Conservation (phyloP, 2,329 filamentous ascomycete species). For the Neonectria sp. region DNA sequence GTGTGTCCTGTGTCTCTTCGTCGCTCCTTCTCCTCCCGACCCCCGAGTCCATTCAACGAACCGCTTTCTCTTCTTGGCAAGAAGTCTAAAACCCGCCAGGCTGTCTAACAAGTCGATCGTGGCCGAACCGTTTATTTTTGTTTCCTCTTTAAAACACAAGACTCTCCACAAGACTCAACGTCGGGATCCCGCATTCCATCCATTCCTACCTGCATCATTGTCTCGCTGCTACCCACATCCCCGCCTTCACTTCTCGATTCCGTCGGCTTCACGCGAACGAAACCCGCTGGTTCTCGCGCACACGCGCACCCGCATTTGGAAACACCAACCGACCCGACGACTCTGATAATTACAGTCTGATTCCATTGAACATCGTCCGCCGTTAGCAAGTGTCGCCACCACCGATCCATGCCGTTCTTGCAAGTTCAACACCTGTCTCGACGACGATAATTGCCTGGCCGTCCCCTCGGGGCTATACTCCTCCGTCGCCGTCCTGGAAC, state of each 20-base stretch:
- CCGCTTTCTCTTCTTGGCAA: constrained; percentile 40
- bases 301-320: constrained; percentile 26
- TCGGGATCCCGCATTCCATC: constrained; percentile 41
- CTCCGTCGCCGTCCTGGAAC: constrained; percentile 1
- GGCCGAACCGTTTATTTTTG: constrained; percentile 31
- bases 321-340: constrained; percentile 18
- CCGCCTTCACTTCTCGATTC: neutral
- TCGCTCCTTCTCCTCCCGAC: constrained; percentile 11
- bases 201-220: constrained; percentile 24
- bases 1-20: neutral
- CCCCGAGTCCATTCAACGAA: constrained; percentile 22
- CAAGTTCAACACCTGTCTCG: constrained; percentile 27
- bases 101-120: constrained; percentile 31
- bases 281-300: constrained; percentile 17
- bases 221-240: constrained; percentile 11
- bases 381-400: constrained; percentile 7
- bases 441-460: constrained; percentile 30
- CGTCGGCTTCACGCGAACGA: neutral
- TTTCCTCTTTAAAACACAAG: constrained; percentile 28
- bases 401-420: constrained; percentile 37
- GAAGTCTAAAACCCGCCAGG: constrained; percentile 18
- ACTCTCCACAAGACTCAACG: constrained; percentile 30
- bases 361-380: neutral
- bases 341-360: constrained; percentile 2
- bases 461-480: constrained; percentile 25